Conservation (phyloP, 2,329 filamentous ascomycete genomes). For the Talaromyces pinophilus region DNA sequence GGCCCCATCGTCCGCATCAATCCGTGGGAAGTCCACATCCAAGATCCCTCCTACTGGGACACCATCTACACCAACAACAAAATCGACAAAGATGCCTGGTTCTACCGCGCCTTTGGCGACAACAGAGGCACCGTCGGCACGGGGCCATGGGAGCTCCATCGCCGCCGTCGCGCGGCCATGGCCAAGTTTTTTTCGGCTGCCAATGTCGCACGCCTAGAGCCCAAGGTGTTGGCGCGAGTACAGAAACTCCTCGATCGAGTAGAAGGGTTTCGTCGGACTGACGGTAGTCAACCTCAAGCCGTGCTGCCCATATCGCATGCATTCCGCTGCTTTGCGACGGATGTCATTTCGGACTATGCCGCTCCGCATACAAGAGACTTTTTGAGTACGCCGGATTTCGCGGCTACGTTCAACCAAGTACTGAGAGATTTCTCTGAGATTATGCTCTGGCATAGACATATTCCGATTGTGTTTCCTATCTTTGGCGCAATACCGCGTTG, state of each 20-base stretch:
- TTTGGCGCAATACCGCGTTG: slow-evolving; percentile 21
- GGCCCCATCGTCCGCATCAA: slow-evolving; percentile 42
- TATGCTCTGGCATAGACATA: slow-evolving; percentile 24
- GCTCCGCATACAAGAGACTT: slow-evolving; percentile 23
- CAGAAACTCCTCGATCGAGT: slow-evolving; percentile 24
- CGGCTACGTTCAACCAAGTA: slow-evolving; percentile 20
- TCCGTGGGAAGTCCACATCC: slow-evolving; percentile 41
- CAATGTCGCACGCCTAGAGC: slow-evolving; percentile 39
- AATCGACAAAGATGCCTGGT: slow-evolving; percentile 24
- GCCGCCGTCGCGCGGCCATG: slow-evolving; percentile 43
- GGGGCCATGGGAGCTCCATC: slow-evolving; percentile 38
- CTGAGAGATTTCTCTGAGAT: slow-evolving; percentile 23
- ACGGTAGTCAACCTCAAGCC: background rate
- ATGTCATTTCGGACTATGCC: slow-evolving; percentile 24
- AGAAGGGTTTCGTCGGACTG: slow-evolving; percentile 14
- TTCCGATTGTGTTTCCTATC: slow-evolving; percentile 22
- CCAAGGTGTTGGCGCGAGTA: slow-evolving; percentile 36
- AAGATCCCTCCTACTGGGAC: slow-evolving; percentile 38
- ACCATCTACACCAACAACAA: slow-evolving; percentile 32
- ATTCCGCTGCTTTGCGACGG: slow-evolving; percentile 23
- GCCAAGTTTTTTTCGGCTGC: slow-evolving; percentile 49
- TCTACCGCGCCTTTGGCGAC: slow-evolving; percentile 24
- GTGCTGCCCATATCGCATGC: slow-evolving; percentile 22
- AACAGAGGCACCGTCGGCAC: slow-evolving; percentile 24
- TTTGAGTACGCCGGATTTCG: slow-evolving; percentile 22